Conservation (phyloP, 2,329 filamentous ascomycete genomes). For the Alternaria brassicicola region DNA sequence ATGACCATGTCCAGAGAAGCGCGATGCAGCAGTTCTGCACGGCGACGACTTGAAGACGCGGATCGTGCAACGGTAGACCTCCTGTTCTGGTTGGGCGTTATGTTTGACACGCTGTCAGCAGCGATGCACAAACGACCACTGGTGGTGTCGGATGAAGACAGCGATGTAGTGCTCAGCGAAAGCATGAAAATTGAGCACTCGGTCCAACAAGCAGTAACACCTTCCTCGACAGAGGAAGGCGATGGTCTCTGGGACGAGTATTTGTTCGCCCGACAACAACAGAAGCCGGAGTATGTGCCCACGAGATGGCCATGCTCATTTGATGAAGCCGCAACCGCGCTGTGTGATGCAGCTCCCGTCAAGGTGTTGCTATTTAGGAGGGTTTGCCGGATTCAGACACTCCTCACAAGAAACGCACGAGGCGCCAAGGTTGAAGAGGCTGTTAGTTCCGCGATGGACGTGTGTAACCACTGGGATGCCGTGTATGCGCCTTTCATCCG, state of each 20-base stretch:
- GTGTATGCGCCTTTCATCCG: conserved; percentile 60
- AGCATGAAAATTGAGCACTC: conserved; percentile 10
- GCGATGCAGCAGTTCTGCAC: conserved; percentile 16
- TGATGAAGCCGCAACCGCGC: conserved; percentile 56
- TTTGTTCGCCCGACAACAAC: conserved; percentile 42
- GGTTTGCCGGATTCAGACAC: conserved; percentile 61
- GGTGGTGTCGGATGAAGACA: conserved; percentile 56
- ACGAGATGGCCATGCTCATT: conserved; percentile 62
- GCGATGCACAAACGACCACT: conserved; percentile 58
- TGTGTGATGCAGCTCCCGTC: conserved; percentile 62
- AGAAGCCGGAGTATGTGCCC: conserved; percentile 20
- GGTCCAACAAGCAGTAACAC: not conserved
- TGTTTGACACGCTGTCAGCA: conserved; percentile 64
- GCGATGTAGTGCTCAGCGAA: conserved; percentile 42
- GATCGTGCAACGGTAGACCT: conserved; percentile 58
- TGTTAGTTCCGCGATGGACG: conserved; percentile 55
- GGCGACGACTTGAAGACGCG: conserved; percentile 36
- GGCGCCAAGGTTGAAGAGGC: conserved; percentile 55
- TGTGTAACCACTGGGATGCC: conserved; percentile 63
- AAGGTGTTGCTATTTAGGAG: conserved; percentile 66
- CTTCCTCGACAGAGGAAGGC: conserved; percentile 9
- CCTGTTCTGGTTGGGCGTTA: conserved; percentile 64
- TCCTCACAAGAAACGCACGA: conserved; percentile 52
- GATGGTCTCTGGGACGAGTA: conserved; percentile 50
- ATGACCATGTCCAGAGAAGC: conserved; percentile 32